A percentile compares a stretch with the other conserved stretches of the same genome.
Conservation (phyloP, 345 rosid genomes). For the Populus alba region DNA sequence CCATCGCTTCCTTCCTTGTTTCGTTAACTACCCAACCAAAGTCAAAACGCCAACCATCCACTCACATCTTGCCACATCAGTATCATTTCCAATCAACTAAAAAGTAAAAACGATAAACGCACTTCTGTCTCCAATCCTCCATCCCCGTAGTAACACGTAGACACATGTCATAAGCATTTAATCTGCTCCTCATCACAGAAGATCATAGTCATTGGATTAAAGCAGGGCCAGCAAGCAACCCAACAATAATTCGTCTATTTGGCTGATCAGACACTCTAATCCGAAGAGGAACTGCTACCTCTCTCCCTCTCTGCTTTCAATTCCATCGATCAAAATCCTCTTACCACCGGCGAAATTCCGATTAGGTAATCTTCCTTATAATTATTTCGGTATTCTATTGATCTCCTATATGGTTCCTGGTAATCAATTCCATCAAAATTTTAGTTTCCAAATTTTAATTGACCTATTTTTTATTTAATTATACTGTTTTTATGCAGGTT, state of each 20-base stretch:
- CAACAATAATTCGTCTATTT: slow-evolving; percentile 1
- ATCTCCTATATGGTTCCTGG: not conserved
- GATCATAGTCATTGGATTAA: not conserved
- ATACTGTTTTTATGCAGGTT: not conserved
- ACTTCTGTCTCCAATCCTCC: no score
- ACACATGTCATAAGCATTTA: not conserved
- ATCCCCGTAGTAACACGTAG: not conserved
- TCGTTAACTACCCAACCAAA: not conserved
- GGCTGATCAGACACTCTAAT: not conserved
- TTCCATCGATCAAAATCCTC: not conserved
- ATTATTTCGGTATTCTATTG: not conserved
- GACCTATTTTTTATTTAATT: not conserved
- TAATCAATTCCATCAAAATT: not conserved
- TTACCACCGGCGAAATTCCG: not conserved
- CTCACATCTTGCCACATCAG: not conserved
- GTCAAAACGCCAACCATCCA: not conserved
- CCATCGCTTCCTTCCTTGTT: not conserved
- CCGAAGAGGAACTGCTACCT: not conserved
- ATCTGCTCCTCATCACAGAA: not conserved
- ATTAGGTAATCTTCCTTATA: not conserved
- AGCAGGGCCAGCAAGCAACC: not conserved
- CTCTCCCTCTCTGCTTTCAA: not conserved
- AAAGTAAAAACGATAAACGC: no score
- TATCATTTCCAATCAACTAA: no score
- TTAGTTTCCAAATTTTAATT: not conserved